These are phyloP conservation scores for Cryptococcus floricola DNA, from an alignment of 1,284 basidiomycete genomes.

Conservation along the genomic window DNA sequence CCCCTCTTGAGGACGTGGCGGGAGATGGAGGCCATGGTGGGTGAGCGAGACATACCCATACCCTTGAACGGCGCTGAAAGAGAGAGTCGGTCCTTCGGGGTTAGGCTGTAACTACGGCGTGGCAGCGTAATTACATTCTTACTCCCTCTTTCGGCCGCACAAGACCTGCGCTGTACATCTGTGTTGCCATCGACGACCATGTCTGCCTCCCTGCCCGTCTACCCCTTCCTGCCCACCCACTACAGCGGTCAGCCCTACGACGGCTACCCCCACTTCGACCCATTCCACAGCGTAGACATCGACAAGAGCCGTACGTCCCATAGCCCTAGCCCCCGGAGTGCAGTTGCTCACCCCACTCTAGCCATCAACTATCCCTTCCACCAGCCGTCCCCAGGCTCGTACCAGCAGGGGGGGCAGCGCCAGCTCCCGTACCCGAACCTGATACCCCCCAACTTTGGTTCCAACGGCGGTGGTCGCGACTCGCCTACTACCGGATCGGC, in stretches of 20 bases:
- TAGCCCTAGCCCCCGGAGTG: neutral
- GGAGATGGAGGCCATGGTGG: slow-evolving; percentile 42
- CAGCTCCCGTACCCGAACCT: slow-evolving; percentile 14
- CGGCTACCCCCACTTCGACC: slow-evolving; percentile 9
- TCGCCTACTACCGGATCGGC: neutral
- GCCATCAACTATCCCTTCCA: slow-evolving; percentile 15
- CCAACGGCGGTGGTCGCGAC: neutral
- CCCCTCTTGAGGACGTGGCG: slow-evolving; percentile 43
- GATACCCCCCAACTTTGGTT: slow-evolving; percentile 11
- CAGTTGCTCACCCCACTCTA: neutral
- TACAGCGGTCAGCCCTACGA: slow-evolving; percentile 20
- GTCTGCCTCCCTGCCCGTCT: slow-evolving; percentile 11
- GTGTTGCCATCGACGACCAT: neutral
- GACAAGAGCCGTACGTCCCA: neutral
- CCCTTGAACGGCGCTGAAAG: neutral
- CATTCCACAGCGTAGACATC: slow-evolving; percentile 1
- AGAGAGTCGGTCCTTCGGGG: neutral
- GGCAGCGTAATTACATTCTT: neutral
- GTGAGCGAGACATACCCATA: slow-evolving; percentile 4
- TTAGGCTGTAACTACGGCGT: neutral
- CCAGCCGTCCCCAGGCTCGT: slow-evolving; percentile 8
- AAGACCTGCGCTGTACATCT: no score
- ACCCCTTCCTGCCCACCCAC: slow-evolving; percentile 13
- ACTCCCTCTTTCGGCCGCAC: neutral
- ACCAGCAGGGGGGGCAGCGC: slow-evolving; percentile 1